Percentiles rank a stretch among this genome's conserved stretches.
These are phyloP conservation scores for Populus simonii DNA, from an alignment of 345 rosid species.

Conservation along the genomic window DNA sequence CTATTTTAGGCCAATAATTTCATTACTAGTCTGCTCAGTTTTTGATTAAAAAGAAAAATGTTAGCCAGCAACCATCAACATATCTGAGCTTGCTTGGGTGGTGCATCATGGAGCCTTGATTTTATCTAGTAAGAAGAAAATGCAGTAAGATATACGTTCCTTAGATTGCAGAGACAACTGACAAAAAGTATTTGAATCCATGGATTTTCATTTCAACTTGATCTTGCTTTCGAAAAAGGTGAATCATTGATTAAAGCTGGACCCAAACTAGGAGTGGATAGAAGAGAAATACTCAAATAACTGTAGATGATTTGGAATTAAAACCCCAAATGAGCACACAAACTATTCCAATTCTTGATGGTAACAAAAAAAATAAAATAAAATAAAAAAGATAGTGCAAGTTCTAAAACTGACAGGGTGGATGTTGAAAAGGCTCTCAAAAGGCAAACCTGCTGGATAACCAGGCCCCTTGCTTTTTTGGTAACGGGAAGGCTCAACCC, in stretches of 20 bases:
- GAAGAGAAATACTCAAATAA: background rate
- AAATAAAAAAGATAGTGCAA: background rate
- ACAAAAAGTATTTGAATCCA: background rate
- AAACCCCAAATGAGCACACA: background rate
- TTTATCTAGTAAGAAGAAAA: background rate
- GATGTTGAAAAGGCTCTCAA: conserved; percentile 6
- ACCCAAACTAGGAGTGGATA: background rate
- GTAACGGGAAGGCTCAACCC: conserved; percentile 80
- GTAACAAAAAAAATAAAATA: background rate
- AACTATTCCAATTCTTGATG: background rate
- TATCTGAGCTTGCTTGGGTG: background rate
- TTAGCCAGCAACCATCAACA: background rate
- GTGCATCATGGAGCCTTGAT: background rate
- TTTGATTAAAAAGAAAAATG: background rate
- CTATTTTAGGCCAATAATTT: background rate
- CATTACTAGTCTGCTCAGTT: background rate
- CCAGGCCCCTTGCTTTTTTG: conserved; percentile 45
- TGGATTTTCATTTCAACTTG: background rate
- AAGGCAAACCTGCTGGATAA: conserved; percentile 39
- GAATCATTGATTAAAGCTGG: background rate
- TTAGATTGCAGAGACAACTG: background rate
- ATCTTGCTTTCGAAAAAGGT: background rate
- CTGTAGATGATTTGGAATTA: background rate
- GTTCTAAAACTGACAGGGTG: background rate
- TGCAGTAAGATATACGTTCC: background rate